Evolutionary conservation across 2,329 filamentous ascomycete species (phyloP).

Genomic region (Colletotrichum sp.): DNA sequence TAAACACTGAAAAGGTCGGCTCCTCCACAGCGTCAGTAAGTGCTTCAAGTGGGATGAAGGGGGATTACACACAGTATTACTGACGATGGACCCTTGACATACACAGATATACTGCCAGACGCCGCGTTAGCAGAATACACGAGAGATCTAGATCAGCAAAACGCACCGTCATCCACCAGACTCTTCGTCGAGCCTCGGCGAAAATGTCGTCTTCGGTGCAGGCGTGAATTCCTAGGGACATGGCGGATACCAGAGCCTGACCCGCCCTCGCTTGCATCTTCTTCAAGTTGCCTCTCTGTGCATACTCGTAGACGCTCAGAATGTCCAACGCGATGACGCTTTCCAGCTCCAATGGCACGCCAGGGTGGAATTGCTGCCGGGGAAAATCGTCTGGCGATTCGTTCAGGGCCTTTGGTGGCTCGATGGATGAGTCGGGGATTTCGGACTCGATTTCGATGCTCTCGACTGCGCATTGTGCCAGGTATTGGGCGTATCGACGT

Average conservation of each 20-base stretch:
- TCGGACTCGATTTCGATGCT: conserved; percentile 54
- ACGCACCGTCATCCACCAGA: conserved; percentile 59
- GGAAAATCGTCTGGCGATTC: conserved; percentile 34
- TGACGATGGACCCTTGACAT: conserved; percentile 46
- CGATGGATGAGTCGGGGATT: conserved; percentile 47
- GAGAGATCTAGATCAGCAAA: background rate
- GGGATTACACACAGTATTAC: conserved; percentile 45
- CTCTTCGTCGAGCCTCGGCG: conserved; percentile 49
- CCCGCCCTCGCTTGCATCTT: conserved; percentile 55
- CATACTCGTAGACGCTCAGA: conserved; percentile 57
- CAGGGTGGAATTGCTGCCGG: conserved; percentile 47
- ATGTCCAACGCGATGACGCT: conserved; percentile 52
- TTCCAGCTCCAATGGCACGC: conserved; percentile 50
- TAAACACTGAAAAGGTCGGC: conserved; percentile 47
- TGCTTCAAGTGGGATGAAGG: background rate
- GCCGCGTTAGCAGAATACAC: background rate
- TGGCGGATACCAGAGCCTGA: conserved; percentile 50
- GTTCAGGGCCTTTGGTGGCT: conserved; percentile 49
- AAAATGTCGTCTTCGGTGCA: conserved; percentile 42
- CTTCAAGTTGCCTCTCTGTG: conserved; percentile 56
- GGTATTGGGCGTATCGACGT: conserved; percentile 52
- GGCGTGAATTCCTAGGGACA: conserved; percentile 48
- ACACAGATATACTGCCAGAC: conserved; percentile 47
- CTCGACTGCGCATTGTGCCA: conserved; percentile 52
- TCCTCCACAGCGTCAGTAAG: conserved; percentile 31